Percentiles rank a stretch among this genome's conserved stretches.
Conservation (phyloP, 768 basidiomycete genomes). For the Lactarius psammicola region DNA sequence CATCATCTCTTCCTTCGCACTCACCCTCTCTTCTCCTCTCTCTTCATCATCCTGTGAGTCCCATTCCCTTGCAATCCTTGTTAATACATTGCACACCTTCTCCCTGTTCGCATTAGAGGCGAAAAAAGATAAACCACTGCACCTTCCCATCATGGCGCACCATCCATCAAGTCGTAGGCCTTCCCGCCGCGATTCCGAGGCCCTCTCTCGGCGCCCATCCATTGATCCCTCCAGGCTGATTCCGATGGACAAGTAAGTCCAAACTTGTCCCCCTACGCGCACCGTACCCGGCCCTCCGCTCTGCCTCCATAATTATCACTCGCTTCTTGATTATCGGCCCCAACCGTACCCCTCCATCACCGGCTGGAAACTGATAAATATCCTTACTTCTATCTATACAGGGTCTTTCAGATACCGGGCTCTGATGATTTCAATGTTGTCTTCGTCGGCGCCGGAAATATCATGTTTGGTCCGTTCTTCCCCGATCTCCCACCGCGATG, state of each 20-base stretch:
- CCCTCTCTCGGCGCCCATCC: slow-evolving; percentile 61
- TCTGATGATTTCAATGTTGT: slow-evolving; percentile 87
- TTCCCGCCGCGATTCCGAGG: slow-evolving; percentile 46
- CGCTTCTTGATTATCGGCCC: slow-evolving; percentile 14
- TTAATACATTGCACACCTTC: no score
- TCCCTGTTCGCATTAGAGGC: neutral
- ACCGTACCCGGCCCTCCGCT: slow-evolving; percentile 4
- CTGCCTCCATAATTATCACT: slow-evolving; percentile 4
- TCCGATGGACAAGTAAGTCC: slow-evolving; percentile 84
- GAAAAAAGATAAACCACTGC: slow-evolving; percentile 25
- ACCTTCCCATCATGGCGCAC: slow-evolving; percentile 36
- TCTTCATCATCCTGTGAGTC: slow-evolving; percentile 23
- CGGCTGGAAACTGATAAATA: slow-evolving; percentile 24
- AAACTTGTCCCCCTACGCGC: neutral
- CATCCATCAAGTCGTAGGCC: slow-evolving; percentile 42
- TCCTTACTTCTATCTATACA: slow-evolving; percentile 11
- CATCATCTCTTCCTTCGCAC: slow-evolving; percentile 11
- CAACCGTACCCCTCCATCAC: no score
- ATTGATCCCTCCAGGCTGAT: slow-evolving; percentile 76
- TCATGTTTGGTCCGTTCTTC: slow-evolving; percentile 83
- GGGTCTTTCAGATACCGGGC: slow-evolving; percentile 55
- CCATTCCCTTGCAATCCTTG: slow-evolving; percentile 10
- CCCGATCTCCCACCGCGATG: slow-evolving; percentile 10
- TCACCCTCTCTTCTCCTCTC: neutral
- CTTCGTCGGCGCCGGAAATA: slow-evolving; percentile 94